phyloP scores from a whole-genome alignment of 345 rosid species.

The Aquilaria sinensis region DNA sequence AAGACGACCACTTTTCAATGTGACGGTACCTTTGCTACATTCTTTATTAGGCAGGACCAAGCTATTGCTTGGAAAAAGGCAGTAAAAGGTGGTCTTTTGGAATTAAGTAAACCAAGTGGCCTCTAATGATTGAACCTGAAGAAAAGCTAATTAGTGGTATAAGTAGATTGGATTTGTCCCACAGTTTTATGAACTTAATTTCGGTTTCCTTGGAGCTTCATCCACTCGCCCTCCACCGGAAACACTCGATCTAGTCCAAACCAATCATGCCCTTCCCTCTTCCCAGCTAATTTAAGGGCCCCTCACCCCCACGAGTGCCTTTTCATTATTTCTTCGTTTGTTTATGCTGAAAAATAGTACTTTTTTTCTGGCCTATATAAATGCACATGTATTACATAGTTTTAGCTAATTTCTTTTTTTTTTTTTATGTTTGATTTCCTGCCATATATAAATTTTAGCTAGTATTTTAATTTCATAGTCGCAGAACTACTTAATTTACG shows the following conservation, averaged over 20 bases:
- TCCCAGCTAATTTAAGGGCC: not conserved
- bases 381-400: not conserved
- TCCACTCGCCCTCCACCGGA: conserved; percentile 1
- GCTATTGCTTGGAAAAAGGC: not conserved
- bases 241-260: not conserved
- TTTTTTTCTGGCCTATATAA: not conserved
- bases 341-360: not conserved
- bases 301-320: conserved; percentile 8
- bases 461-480: too few species aligned
- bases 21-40: too few species aligned
- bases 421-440: too few species aligned
- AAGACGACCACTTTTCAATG: too few species aligned
- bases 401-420: too few species aligned
- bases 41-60: not conserved
- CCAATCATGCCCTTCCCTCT: conserved; percentile 1
- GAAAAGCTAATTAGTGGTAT: not conserved
- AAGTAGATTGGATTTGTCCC: not conserved
- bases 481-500: too few species aligned
- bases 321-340: not conserved
- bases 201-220: conserved; percentile 22
- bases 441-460: too few species aligned
- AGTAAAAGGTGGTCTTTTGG: not conserved
- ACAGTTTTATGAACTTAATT: conserved; percentile 17
- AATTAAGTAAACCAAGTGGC: too few species aligned
- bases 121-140: not conserved